Evolutionary conservation across 768 basidiomycete genomes (phyloP).

Genomic region (Lyophyllum semitale): DNA sequence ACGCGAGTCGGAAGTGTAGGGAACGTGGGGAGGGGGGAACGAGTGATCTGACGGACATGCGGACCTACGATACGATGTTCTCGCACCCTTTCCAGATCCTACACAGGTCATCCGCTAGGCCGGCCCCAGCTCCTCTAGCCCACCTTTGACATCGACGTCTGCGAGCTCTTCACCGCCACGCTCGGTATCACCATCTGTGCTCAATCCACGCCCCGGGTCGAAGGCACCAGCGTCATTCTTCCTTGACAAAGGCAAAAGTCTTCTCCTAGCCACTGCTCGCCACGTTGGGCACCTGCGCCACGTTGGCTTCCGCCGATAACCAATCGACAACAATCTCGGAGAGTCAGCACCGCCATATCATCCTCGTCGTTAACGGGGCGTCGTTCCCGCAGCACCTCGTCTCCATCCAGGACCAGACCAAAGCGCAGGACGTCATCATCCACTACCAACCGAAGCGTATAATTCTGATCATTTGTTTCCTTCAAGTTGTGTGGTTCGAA

Average conservation of each 20-base stretch:
- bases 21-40: too few relatives aligned
- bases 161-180: slow-evolving; percentile 11
- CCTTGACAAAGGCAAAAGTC: slow-evolving; percentile 14
- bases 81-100: too few relatives aligned
- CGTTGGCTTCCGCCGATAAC: too few relatives aligned
- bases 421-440: neutral
- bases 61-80: too few relatives aligned
- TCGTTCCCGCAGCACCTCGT: slow-evolving; percentile 15
- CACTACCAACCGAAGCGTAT: slow-evolving; percentile 10
- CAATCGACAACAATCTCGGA: slow-evolving; percentile 18
- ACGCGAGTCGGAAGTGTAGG: slow-evolving; percentile 27
- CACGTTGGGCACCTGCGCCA: slow-evolving; percentile 24
- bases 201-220: slow-evolving; percentile 18
- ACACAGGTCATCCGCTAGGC: too few relatives aligned
- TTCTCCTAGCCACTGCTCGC: slow-evolving; percentile 30
- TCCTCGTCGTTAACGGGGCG: slow-evolving; percentile 25
- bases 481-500: too few relatives aligned
- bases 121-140: neutral
- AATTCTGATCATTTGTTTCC: too few relatives aligned
- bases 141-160: too few relatives aligned
- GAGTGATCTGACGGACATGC: too few relatives aligned
- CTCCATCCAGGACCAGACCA: slow-evolving; percentile 18
- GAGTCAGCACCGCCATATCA: slow-evolving; percentile 18
- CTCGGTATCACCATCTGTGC: slow-evolving; percentile 30
- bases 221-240: slow-evolving; percentile 36